Base-by-base conservation (phyloP, 2,329 filamentous ascomycete species). In the Cryphonectria japonica region DNA sequence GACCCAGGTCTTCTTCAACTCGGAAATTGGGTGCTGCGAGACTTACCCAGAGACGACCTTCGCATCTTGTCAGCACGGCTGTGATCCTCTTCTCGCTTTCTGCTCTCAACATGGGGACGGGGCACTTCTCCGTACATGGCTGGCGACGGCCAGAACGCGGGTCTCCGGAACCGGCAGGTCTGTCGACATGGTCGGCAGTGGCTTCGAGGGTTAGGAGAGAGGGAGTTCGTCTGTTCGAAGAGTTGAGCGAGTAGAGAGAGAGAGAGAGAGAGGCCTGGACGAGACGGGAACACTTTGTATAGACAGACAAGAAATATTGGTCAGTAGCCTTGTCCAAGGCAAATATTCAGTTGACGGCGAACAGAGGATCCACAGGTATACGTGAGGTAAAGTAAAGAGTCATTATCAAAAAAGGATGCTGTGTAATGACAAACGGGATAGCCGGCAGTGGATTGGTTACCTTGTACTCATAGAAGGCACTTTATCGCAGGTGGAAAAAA, bases 61-160 rank as follows among this genome's bases (percentile, higher is more conserved):
- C 41, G 57, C 64, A 66, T 69, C n/a, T 54, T 63, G 69, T 72
- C 74, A 75, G 72, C 69, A 71, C 32, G 26, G 46, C 43, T 67
- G 60, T 69, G 59, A 60, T 63, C 63, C 63, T 65, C 22, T 64
- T 16, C 52, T 57, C n/a, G 41, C 16, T 90, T 91, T 93, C 83
- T 68, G 16, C 75, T 75, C 77, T 72, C 67, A 74, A 66, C 73
- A 66, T 62, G 69, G 73, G 69, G 71, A 69, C 70, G 64, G 69
- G 70, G 68, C 34, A 72, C 66, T 32, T 66, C 70, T 54, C 82
- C 91, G 83, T 92, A 98, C 95, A 95, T 98, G 95, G 83, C 95
- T 98, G 80, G 95, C 94, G 76, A 98, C 89, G 71, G 95, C 94
- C 79, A 98, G 87, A 73, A 98, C 94, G 76, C 85, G 84, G 69